phyloP scores from a whole-genome alignment of 148 eudicot genomes.

The Nepenthes gracilis region DNA sequence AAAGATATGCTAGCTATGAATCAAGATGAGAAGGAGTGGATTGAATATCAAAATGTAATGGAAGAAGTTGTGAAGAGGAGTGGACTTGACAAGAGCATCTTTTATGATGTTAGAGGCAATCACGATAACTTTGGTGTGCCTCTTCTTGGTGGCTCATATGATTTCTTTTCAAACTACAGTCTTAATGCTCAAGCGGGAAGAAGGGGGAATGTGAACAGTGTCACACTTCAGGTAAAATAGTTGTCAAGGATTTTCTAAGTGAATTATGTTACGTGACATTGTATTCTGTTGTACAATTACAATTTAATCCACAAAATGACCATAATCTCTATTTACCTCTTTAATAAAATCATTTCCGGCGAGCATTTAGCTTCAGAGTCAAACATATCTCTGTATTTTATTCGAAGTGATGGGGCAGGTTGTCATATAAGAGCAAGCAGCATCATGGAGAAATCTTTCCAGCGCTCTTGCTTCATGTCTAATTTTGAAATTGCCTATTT shows the following conservation, averaged over 20 bases:
- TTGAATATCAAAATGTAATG: slow-evolving; percentile 65
- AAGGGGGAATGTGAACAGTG: slow-evolving; percentile 56
- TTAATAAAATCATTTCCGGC: no score
- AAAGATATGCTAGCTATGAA: slow-evolving; percentile 78
- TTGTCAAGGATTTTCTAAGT: background rate
- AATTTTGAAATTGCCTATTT: background rate
- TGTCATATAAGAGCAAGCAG: no score
- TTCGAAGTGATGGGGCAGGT: no score
- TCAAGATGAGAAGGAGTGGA: slow-evolving; percentile 82
- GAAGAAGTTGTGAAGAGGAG: slow-evolving; percentile 60
- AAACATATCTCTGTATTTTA: no score
- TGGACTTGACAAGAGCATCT: slow-evolving; percentile 59
- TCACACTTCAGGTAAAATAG: slow-evolving; percentile 55
- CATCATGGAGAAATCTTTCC: background rate
- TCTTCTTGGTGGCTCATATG: slow-evolving; percentile 39
- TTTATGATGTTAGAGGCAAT: slow-evolving; percentile 87
- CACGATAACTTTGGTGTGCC: slow-evolving; percentile 95
- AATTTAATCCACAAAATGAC: background rate
- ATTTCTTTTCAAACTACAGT: slow-evolving; percentile 80
- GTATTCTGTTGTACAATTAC: background rate
- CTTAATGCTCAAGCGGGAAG: slow-evolving; percentile 58
- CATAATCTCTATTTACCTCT: no score
- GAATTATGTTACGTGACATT: background rate
- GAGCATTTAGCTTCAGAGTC: no score
- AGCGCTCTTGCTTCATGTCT: slow-evolving; percentile 7